phyloP scores from a whole-genome alignment of 2,329 filamentous ascomycete genomes.

The Aspergillus sp. region DNA sequence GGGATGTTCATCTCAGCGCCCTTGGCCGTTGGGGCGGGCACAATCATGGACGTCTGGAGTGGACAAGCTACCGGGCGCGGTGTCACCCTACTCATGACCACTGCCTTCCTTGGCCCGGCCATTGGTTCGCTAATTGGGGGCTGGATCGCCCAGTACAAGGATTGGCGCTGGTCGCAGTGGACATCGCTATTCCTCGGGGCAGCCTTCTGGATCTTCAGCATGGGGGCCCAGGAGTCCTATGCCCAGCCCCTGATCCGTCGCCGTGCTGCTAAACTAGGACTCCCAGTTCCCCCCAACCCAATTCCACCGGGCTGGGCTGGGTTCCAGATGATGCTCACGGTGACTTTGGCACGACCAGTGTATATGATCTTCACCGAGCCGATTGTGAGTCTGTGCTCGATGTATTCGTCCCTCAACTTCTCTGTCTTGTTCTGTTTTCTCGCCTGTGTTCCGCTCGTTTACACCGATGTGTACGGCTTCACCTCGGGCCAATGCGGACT shows the following conservation, averaged over 20 bases:
- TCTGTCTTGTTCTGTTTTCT: constrained; percentile 80
- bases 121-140: constrained; percentile 60
- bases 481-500: constrained; percentile 53
- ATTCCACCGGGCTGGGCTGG: constrained; percentile 1
- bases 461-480: constrained; percentile 64
- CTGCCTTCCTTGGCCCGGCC: constrained; percentile 58
- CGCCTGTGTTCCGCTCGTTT: constrained; percentile 71
- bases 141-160: constrained; percentile 61
- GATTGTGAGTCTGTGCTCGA: constrained; percentile 7
- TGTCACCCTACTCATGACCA: constrained; percentile 35
- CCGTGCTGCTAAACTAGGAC: constrained; percentile 39
- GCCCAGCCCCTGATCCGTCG: constrained; percentile 66
- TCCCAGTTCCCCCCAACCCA: background rate
- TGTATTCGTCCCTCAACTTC: constrained; percentile 61
- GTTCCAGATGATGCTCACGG: constrained; percentile 22
- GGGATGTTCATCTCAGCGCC: constrained; percentile 12
- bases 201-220: constrained; percentile 60
- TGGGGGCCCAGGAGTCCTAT: constrained; percentile 64
- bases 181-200: constrained; percentile 66
- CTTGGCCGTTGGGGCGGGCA: constrained; percentile 18
- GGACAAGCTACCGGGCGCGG: constrained; percentile 1
- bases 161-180: constrained; percentile 75
- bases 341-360: constrained; percentile 55
- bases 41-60: constrained; percentile 19
- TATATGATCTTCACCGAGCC: constrained; percentile 58